Base-by-base conservation (phyloP, 2,329 filamentous ascomycete genomes). In the Mycosphaerelloides madeirae region DNA sequence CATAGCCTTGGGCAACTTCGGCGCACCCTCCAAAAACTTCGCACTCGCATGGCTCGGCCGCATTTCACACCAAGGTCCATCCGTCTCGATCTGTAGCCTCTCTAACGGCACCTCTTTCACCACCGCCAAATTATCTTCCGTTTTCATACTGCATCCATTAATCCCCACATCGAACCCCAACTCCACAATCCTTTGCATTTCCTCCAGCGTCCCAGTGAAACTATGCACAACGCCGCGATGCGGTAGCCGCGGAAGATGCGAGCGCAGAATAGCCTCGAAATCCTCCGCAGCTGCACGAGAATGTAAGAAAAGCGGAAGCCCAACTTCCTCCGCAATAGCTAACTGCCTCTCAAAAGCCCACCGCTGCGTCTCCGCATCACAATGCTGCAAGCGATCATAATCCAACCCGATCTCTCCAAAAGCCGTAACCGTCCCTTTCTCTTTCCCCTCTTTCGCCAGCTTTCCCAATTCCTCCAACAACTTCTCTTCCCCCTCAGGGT, bases 61-160 rank as follows among this genome's bases (percentile, higher is more conserved):
- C 47, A 98, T 91, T 66, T 98, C 93, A 62, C 93, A 98, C 79
- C 93, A 98, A 3, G 93, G 93, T 2, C 93, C 93, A 64, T 98
- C 93, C 0, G 93, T 98, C 74, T 98, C 93, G 37, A 98, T 81
- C 77, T 97, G 94, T 42, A 98, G 67, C 36, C 83, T 72, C 44
- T 90, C 81, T 9, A 98, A 71, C 9, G 83, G 85, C 31, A 97
- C 81, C 48, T 84, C 79, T 51, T 77, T 81, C 9, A 96, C 88
- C 2, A 96, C 90, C 12, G 79, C 83, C 31, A 95, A 79, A 58
- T 97, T 98, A 63, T 95, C 88, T 9, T 78, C 83, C 5, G 88
- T 97, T 75, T 97, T 98, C 73, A 98, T 79, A 59, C 87, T 94
- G 67, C 93, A 98, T 3, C 93, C 93, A 62, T 98, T 98, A 49